Base-by-base conservation (phyloP, 768 basidiomycete genomes). In the Boletales sp. region DNA sequence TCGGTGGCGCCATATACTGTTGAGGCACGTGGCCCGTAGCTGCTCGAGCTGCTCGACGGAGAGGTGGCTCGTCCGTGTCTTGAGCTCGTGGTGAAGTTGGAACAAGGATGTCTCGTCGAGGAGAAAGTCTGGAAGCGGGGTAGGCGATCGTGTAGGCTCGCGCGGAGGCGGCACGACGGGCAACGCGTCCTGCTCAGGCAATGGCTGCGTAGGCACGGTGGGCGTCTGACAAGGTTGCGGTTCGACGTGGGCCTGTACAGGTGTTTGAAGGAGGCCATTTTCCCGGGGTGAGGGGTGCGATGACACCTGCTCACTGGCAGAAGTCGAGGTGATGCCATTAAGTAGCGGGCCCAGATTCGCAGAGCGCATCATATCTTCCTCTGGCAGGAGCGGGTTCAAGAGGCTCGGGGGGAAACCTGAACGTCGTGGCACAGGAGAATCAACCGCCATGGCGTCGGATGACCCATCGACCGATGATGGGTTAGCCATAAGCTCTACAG, bases 11-110 rank as follows among this genome's bases (percentile, higher is more conserved):
- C 94, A 99, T n/a, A 97, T 76, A 44, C 74, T 74, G 37, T 83
- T 82, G 21, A 94, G 79, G 58, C 84, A 87, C 3, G 79, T 82
- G 8, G 96, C 94, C 6, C 96, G 82, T 7, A 99, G 76, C 67
- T 98, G 94, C 64, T 98, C 96, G 7, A 99, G 78, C 63, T 95
- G 84, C 63, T 99, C 96, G 44, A 97, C 76, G 21, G 75, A 89
- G 38, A 97, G 72, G 0, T 62, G 63, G 7, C 53, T 63, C 1
- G 95, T 96, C 40, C 64, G 64, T 15, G 78, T 71, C 33, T 70
- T 70, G 25, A 97, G 64, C 40, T 73, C 67, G 3, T 63, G 40
- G 49, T 72, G 68, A 0, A 98, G 76, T 10, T 75, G 61, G 0
- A 57, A 59, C 21, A 95, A 57, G 10, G 74, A 62, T 2, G 53